These are phyloP conservation scores for Stygiomarasmius scandens DNA, from an alignment of 1,284 basidiomycete genomes.

Conservation along the genomic window DNA sequence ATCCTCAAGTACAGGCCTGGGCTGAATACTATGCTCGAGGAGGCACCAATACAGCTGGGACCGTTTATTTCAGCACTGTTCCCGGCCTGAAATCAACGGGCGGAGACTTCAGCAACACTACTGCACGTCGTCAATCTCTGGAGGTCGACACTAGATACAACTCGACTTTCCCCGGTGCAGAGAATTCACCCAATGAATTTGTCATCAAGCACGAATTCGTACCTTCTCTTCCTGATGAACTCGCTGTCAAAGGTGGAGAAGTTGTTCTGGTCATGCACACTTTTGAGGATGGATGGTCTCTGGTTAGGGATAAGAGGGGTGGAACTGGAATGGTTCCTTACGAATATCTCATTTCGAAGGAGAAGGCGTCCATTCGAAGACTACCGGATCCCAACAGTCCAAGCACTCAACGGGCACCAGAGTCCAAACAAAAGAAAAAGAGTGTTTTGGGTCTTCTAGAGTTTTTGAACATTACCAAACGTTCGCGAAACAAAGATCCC, in stretches of 20 bases:
- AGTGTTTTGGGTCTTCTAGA: not conserved
- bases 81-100: not conserved
- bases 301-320: not conserved
- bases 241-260: not conserved
- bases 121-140: not conserved
- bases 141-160: not conserved
- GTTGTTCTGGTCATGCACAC: not conserved
- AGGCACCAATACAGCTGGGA: not conserved
- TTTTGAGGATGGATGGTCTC: conserved; percentile 1
- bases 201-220: not conserved
- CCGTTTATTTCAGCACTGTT: not conserved
- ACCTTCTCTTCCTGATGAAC: not conserved
- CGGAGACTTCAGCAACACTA: not conserved
- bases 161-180: not conserved
- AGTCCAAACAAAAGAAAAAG: not conserved
- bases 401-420: too few species aligned
- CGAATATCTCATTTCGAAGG: not conserved
- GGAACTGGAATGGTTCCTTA: not conserved
- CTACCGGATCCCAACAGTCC: too few species aligned
- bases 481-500: too few species aligned
- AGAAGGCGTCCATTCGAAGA: too few species aligned
- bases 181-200: not conserved
- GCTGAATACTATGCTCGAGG: not conserved
- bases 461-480: too few species aligned
- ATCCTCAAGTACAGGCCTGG: not conserved